Base-by-base conservation (phyloP, 129 eudicot genomes). In the Flaveria brownii region DNA sequence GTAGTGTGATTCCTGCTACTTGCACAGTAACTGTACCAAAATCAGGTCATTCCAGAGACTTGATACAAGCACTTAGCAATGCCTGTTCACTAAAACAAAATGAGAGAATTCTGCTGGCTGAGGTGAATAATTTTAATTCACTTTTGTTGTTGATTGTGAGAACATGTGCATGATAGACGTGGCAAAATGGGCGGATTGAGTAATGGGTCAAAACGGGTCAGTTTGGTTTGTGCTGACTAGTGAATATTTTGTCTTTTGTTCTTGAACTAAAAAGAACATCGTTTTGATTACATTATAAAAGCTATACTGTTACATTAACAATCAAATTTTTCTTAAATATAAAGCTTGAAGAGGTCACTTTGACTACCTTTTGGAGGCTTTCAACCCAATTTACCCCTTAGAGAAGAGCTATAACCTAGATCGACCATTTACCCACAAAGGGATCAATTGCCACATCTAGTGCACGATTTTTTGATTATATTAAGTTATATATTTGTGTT, bases 101-200 rank as follows among this genome's bases (percentile, higher is more conserved):
- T 71, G 96, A 92, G 87, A 88, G 90, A 83, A 86, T 92, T 82
- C 72, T 92, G 84, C 90, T 92, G 25, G 94, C 98, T 49, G 95
- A 92, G 96, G 98, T 92, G 70, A 73, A 75, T 61, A 9, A 47
- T 22, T 30, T 15, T 67, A 75, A 26, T 25, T 54, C 17, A 17
- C 52, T 22, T 68, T 45, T 77, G 2, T 6, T 42, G 15, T 45
- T 56, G 51, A 26, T 46, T 74, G 4, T 41, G 55, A 50, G 78
- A 70, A 57, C 42, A 61, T 61, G 47, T 15, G 47, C 47, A 64
- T 64, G 47, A 30, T 62, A 62, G 17, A 64, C 23, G 70, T 64
- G 47, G 70, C 70, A 5, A 64, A 36, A 64, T 64, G 70, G 47
- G 46, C 20, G 25, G 47, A 36, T 36, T 33, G 70, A 46, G 47